Percentiles rank a stretch among this genome's conserved stretches.
phyloP scores from a whole-genome alignment of 2,329 filamentous ascomycete species.

The Aspergillus sp. region DNA sequence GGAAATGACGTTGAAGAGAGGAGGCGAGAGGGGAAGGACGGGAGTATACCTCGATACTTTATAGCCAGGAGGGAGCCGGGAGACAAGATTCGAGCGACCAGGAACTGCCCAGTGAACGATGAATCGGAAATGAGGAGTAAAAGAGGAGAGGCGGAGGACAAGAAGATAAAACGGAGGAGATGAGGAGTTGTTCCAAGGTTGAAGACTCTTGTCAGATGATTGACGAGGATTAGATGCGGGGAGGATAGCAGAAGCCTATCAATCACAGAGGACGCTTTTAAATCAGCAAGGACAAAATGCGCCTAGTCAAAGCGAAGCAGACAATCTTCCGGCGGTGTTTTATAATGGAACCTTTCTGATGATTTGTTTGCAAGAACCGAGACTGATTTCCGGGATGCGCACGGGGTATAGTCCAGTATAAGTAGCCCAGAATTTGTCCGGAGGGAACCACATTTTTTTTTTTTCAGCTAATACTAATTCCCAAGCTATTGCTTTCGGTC shows the following conservation, averaged over 20 bases:
- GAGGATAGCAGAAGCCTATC: neutral
- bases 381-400: neutral
- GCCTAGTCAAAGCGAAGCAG: neutral
- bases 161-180: conserved; percentile 1
- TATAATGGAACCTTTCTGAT: neutral
- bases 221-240: conserved; percentile 8
- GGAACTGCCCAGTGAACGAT: conserved; percentile 11
- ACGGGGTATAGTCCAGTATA: neutral
- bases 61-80: neutral
- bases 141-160: conserved; percentile 4
- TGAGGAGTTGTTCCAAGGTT: neutral
- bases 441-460: neutral
- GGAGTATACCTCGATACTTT: conserved; percentile 2
- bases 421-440: neutral
- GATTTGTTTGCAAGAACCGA: conserved; percentile 7
- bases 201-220: conserved; percentile 10
- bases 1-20: conserved; percentile 3
- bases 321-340: neutral
- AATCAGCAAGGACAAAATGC: neutral
- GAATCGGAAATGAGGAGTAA: conserved; percentile 12
- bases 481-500: neutral
- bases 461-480: neutral
- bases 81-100: neutral
- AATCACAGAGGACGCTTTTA: neutral
- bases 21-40: neutral